Conservation (phyloP, 2,329 filamentous ascomycete genomes). For the Paracamarosporium sp. region DNA sequence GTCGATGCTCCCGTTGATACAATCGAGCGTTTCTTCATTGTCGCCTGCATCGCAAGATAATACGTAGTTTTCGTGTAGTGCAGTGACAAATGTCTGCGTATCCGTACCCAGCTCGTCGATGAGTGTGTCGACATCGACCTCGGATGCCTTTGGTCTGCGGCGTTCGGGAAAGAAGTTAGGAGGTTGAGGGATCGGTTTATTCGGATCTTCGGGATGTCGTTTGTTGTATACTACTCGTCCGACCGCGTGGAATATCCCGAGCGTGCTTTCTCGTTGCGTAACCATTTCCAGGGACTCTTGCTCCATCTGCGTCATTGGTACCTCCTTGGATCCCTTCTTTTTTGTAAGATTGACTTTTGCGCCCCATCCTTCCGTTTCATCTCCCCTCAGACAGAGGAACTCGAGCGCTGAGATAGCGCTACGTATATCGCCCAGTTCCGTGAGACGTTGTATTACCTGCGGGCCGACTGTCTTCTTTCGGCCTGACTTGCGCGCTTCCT, state of each 20-base stretch:
- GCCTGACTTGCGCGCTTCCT: slow-evolving; percentile 82
- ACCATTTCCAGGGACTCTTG: slow-evolving; percentile 80
- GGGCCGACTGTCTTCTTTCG: slow-evolving; percentile 78
- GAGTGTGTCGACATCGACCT: slow-evolving; percentile 67
- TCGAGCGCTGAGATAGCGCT: slow-evolving; percentile 92
- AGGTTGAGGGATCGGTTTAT: slow-evolving; percentile 48
- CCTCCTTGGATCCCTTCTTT: slow-evolving; percentile 62
- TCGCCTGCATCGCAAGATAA: slow-evolving; percentile 75
- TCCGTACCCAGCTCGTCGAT: slow-evolving; percentile 95
- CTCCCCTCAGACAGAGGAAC: slow-evolving; percentile 86
- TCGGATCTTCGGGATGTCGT: slow-evolving; percentile 60
- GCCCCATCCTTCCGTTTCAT: slow-evolving; percentile 82
- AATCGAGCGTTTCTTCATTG: slow-evolving; percentile 71
- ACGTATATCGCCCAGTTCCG: slow-evolving; percentile 88
- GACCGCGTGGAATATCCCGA: slow-evolving; percentile 95
- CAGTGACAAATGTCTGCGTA: slow-evolving; percentile 85
- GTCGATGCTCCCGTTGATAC: slow-evolving; percentile 84
- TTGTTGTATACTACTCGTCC: slow-evolving; percentile 98
- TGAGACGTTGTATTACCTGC: slow-evolving; percentile 76
- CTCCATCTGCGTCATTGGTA: slow-evolving; percentile 76
- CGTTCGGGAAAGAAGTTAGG: slow-evolving; percentile 55
- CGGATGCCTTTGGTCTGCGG: slow-evolving; percentile 51
- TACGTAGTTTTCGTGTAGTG: slow-evolving; percentile 91
- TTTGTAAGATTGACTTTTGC: slow-evolving; percentile 71
- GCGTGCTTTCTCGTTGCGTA: slow-evolving; percentile 83